Conservation (phyloP, 208 protist genomes). For the Herpetomonas muscarum region DNA sequence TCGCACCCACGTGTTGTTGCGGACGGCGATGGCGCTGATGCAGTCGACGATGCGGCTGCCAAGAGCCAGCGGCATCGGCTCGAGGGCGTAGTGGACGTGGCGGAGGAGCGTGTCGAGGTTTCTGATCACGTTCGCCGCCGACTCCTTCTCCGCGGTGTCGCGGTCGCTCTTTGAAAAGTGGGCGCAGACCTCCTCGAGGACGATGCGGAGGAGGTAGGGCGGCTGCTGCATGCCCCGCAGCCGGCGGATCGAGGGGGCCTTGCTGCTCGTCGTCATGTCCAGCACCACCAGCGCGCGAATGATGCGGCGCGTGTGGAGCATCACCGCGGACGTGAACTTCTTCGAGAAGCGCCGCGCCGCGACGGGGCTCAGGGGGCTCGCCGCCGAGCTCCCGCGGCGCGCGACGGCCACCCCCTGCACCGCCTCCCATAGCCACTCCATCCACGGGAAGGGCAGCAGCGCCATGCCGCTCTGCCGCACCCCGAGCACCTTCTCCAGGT, state of each 20-base stretch:
- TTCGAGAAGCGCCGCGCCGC: conserved; percentile 6
- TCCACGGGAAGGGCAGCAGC: conserved; percentile 65
- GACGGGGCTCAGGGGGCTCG: conserved; percentile 1
- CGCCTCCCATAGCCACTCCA: conserved; percentile 76
- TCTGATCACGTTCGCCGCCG: conserved; percentile 63
- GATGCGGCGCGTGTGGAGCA: conserved; percentile 47
- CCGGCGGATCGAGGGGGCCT: conserved; percentile 45
- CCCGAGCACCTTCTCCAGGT: conserved; percentile 82
- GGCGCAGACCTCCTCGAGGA: conserved; percentile 67
- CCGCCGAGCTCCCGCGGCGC: conserved; percentile 5
- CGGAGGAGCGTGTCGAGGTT: conserved; percentile 75
- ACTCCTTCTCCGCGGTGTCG: conserved; percentile 22
- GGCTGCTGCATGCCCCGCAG: conserved; percentile 38
- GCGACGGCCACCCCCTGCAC: conserved; percentile 38
- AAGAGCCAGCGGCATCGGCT: conserved; percentile 53
- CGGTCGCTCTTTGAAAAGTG: conserved; percentile 52
- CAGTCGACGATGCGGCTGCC: conserved; percentile 68
- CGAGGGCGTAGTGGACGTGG: conserved; percentile 48
- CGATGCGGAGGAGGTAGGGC: conserved; percentile 42
- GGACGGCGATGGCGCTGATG: conserved; percentile 83
- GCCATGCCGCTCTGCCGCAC: conserved; percentile 50
- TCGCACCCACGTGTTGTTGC: conserved; percentile 82
- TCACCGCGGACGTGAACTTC: conserved; percentile 37
- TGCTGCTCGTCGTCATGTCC: conserved; percentile 61
- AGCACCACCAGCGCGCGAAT: conserved; percentile 67